phyloP scores from a whole-genome alignment of 495 filamentous ascomycete species.

The Xylaria nigripes region DNA sequence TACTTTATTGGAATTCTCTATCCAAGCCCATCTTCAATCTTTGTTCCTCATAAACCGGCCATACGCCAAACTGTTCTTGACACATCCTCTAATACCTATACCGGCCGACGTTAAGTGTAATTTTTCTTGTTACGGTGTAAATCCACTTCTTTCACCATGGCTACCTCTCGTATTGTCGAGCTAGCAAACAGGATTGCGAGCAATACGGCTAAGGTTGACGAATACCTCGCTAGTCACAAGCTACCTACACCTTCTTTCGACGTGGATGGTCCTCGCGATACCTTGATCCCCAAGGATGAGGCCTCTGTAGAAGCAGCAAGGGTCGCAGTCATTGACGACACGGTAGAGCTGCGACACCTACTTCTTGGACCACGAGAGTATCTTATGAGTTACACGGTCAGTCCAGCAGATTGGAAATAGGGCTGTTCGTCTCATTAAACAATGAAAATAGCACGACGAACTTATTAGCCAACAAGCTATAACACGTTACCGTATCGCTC shows the following conservation, averaged over 20 bases:
- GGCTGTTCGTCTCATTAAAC: not conserved
- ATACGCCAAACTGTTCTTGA: no score
- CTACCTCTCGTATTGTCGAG: slow-evolving; percentile 2
- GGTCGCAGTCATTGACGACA: slow-evolving; percentile 9
- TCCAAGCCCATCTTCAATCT: no score
- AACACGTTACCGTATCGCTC: slow-evolving; percentile 10
- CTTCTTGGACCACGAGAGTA: slow-evolving; percentile 9
- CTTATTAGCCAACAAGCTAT: slow-evolving; percentile 7
- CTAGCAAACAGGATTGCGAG: slow-evolving; percentile 5
- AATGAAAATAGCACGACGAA: not conserved
- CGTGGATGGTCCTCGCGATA: slow-evolving; percentile 3
- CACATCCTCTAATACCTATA: no score
- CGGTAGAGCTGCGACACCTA: slow-evolving; percentile 6
- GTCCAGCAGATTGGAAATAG: not conserved
- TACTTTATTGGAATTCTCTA: no score
- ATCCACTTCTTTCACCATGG: not conserved
- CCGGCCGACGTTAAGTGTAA: no score
- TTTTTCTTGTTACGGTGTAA: no score
- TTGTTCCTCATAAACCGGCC: no score
- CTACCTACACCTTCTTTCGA: slow-evolving; percentile 8
- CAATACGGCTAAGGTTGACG: not conserved
- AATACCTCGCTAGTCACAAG: not conserved
- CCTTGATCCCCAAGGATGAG: not conserved
- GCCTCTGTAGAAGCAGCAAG: slow-evolving; percentile 7
- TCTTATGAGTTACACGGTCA: slow-evolving; percentile 3